Evolutionary conservation across 805 yeast genomes (phyloP).

Genomic region (Suhomyces pyralidae): DNA sequence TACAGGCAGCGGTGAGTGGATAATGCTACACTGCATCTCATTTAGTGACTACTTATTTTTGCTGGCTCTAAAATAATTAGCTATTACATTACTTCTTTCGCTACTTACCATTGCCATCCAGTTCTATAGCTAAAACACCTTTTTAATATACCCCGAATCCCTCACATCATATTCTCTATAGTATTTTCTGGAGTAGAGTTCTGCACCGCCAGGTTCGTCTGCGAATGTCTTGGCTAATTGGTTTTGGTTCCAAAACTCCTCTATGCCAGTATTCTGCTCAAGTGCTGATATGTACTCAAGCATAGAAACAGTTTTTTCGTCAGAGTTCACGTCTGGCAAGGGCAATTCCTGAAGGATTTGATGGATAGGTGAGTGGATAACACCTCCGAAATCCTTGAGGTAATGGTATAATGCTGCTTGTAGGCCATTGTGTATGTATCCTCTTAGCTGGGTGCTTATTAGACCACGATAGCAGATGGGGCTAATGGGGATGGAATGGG

Average conservation of each 20-base stretch:
- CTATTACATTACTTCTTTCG: neutral
- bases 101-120: too few relatives aligned
- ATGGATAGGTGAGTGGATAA: constrained; percentile 5
- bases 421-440: constrained; percentile 20
- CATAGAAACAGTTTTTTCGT: constrained; percentile 9
- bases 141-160: constrained; percentile 22
- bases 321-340: constrained; percentile 4
- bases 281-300: neutral
- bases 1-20: constrained; percentile 28
- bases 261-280: constrained; percentile 5
- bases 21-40: neutral
- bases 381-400: constrained; percentile 12
- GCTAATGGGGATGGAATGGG: constrained; percentile 6
- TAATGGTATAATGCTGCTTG: constrained; percentile 23
- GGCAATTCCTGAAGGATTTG: constrained; percentile 16
- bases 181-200: constrained; percentile 17
- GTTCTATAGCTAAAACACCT: neutral
- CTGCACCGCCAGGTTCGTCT: constrained; percentile 2
- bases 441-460: constrained; percentile 23
- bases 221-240: constrained; percentile 7
- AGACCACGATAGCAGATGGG: constrained; percentile 19
- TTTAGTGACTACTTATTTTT: neutral
- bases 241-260: constrained; percentile 13
- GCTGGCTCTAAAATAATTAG: neutral
- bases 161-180: constrained; percentile 19